Conservation (phyloP, 352 stramenopile species). For the Globisporangium carolinianum region DNA sequence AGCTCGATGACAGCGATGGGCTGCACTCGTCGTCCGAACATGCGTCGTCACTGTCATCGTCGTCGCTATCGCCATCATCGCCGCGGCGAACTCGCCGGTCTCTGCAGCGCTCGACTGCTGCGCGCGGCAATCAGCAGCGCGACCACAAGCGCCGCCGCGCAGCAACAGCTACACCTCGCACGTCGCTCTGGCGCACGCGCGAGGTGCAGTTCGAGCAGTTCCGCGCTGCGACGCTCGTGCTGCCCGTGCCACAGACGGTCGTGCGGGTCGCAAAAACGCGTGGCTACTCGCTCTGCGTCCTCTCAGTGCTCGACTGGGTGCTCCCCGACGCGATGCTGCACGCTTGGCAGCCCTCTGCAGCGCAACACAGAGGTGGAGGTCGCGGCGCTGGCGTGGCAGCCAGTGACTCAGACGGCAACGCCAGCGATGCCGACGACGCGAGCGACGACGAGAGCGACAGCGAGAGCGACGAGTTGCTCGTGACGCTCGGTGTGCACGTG, state of each 20-base stretch:
- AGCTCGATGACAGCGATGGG: constrained; percentile 1
- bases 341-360: constrained; percentile 3
- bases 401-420: background rate
- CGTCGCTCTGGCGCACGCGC: constrained; percentile 41
- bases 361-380: no score
- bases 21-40: background rate
- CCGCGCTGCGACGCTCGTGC: constrained; percentile 43
- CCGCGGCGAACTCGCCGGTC: background rate
- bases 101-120: no score
- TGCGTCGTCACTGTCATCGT: background rate
- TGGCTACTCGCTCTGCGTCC: constrained; percentile 57
- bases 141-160: background rate
- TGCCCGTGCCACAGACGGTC: constrained; percentile 54
- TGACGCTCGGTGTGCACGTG: constrained; percentile 75
- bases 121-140: background rate
- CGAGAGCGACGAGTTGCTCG: constrained; percentile 31
- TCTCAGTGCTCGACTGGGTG: constrained; percentile 63
- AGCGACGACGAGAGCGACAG: constrained; percentile 29
- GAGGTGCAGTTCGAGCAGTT: constrained; percentile 81
- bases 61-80: background rate
- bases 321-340: constrained; percentile 43
- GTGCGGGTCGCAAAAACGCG: constrained; percentile 46
- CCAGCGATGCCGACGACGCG: constrained; percentile 29
- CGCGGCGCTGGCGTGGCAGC: background rate
- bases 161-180: background rate